phyloP scores from a whole-genome alignment of 805 yeast species.

The Schwanniomyces vanrijiae region DNA sequence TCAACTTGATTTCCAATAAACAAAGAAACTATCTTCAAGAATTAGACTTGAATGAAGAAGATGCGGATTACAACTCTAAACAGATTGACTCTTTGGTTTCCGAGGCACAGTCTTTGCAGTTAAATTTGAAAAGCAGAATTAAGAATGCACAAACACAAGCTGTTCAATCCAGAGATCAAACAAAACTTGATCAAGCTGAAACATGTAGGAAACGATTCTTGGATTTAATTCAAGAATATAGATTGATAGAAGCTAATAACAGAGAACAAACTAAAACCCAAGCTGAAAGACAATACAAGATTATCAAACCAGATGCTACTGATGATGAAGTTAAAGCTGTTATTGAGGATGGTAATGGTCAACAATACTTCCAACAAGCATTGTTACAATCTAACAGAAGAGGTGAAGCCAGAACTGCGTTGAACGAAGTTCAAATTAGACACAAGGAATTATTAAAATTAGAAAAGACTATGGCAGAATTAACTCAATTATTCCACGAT shows the following conservation, averaged over 20 bases:
- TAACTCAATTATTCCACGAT: slow-evolving; percentile 91
- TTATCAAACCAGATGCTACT: slow-evolving; percentile 83
- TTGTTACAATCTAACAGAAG: slow-evolving; percentile 80
- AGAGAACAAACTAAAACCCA: slow-evolving; percentile 80
- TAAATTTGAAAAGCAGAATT: slow-evolving; percentile 70
- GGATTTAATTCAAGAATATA: slow-evolving; percentile 81
- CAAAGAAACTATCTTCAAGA: slow-evolving; percentile 43
- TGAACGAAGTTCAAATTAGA: slow-evolving; percentile 93
- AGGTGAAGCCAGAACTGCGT: slow-evolving; percentile 93
- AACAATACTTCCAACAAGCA: slow-evolving; percentile 94
- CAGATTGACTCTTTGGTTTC: slow-evolving; percentile 76
- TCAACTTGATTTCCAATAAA: slow-evolving; percentile 39
- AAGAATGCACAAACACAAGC: slow-evolving; percentile 73
- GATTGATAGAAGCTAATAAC: slow-evolving; percentile 83
- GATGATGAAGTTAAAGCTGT: slow-evolving; percentile 83
- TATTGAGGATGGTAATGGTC: slow-evolving; percentile 79
- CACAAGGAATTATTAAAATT: slow-evolving; percentile 93
- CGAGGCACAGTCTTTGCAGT: slow-evolving; percentile 79
- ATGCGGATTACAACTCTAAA: slow-evolving; percentile 59
- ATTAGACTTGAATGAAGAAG: slow-evolving; percentile 38
- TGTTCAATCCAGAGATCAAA: slow-evolving; percentile 57
- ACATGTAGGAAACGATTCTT: slow-evolving; percentile 82
- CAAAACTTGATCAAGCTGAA: slow-evolving; percentile 89
- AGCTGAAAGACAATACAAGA: slow-evolving; percentile 89
- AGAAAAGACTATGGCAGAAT: slow-evolving; percentile 93